These are phyloP conservation scores for Geotrichum phurueaensis DNA, from an alignment of 1,139 yeast species.

Conservation along the genomic window DNA sequence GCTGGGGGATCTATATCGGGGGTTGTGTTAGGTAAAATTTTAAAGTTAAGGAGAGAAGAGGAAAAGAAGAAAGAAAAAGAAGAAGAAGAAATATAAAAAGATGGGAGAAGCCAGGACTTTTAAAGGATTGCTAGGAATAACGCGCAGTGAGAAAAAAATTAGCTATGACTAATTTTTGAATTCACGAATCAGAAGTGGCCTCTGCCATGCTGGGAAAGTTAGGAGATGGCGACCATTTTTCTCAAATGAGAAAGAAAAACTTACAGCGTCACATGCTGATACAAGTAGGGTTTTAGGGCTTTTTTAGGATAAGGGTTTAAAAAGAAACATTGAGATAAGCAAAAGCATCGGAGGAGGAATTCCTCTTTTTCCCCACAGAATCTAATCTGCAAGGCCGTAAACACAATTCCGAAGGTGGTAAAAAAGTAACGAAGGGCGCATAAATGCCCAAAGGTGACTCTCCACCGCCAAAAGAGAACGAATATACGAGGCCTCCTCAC, in stretches of 20 bases:
- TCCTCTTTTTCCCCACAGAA: background rate
- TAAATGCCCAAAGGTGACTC: background rate
- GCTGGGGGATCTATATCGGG: slow-evolving; percentile 6
- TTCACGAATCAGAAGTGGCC: background rate
- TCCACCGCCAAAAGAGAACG: background rate
- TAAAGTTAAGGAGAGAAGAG: slow-evolving; percentile 5
- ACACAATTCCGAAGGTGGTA: background rate
- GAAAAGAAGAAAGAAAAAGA: slow-evolving; percentile 12
- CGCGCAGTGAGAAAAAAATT: background rate
- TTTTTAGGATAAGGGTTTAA: background rate
- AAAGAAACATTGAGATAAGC: background rate
- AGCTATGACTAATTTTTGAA: background rate
- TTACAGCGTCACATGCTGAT: background rate
- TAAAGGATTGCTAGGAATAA: background rate
- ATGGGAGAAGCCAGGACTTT: slow-evolving; percentile 7
- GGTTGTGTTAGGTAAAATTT: slow-evolving; percentile 3
- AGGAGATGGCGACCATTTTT: background rate
- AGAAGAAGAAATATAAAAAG: background rate
- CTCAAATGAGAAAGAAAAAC: background rate
- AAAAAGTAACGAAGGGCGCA: background rate
- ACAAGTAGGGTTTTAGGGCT: slow-evolving; percentile 10
- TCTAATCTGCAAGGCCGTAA: background rate
- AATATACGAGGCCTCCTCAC: background rate
- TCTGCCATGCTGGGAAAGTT: background rate
- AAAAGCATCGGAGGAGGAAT: background rate